phyloP scores from a whole-genome alignment of 176 grass and related monocot genomes.

The Eleusine coracana region DNA sequence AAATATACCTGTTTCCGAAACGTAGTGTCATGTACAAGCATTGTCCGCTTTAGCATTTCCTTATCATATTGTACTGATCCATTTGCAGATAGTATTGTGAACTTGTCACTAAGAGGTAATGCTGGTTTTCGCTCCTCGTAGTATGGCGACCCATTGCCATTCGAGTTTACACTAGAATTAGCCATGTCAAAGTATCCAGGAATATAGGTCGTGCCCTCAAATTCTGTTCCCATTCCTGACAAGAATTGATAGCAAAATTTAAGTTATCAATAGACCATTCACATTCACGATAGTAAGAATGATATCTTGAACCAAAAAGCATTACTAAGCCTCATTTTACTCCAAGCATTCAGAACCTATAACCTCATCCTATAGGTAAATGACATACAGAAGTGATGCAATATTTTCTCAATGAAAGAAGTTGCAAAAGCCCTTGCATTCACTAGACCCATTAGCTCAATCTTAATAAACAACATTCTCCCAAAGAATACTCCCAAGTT shows the following conservation, averaged over 20 bases:
- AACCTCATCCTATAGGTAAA: background rate
- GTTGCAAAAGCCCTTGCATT: background rate
- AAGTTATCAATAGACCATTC: slow-evolving; percentile 11
- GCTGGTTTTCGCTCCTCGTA: slow-evolving; percentile 43
- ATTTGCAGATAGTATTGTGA: slow-evolving; percentile 43
- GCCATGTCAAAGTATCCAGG: slow-evolving; percentile 63
- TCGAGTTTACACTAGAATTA: slow-evolving; percentile 59
- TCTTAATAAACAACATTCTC: background rate
- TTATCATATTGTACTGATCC: slow-evolving; percentile 55
- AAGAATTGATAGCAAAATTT: slow-evolving; percentile 34
- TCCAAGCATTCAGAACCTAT: slow-evolving; percentile 14
- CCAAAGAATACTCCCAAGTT: background rate
- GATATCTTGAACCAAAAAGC: background rate
- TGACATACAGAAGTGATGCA: background rate
- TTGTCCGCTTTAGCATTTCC: slow-evolving; percentile 75
- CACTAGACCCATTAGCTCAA: background rate
- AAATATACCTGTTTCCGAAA: slow-evolving; percentile 73
- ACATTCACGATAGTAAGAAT: background rate
- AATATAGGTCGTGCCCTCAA: slow-evolving; percentile 53
- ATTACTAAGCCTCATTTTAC: background rate
- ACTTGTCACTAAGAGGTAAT: slow-evolving; percentile 38
- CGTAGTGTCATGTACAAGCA: slow-evolving; percentile 81
- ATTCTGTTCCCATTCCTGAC: slow-evolving; percentile 69
- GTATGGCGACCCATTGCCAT: slow-evolving; percentile 42
- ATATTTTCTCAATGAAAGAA: background rate